Evolutionary conservation across 768 basidiomycete species (phyloP), one percentile per base, ranked within the genome.

Genomic region (Phanerochaete sordida): DNA sequence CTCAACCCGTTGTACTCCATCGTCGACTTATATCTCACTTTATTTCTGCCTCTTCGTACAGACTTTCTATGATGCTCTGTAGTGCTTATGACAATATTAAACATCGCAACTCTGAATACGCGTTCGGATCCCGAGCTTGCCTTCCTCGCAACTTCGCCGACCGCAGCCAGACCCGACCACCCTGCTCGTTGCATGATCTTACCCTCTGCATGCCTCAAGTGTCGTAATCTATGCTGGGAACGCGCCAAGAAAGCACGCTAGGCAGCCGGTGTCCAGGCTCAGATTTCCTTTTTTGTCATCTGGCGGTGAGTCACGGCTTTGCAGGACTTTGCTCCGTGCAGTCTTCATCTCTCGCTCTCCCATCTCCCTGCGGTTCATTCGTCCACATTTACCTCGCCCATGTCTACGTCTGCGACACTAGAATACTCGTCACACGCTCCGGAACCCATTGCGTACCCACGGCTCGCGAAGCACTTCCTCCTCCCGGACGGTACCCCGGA

Each of bases 381-480:
- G 13, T 53, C 37, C 24, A 19, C 31, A 26, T n/a, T 26, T 53
- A 47, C 24, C 24, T 23, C 45, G 39, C 33, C 30, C 31, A 71
- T 67, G 70, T 26, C 69, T 49, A 54, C 61, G 28, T 67, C 77
- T 48, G 79, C 84, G 54, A 86, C 82, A 45, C 73, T 88, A 64
- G 89, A 91, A 72, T 85, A 85, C 66, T 77, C 88, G 6, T 89
- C 88, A 7, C 74, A 76, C 67, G 87, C 84, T n/a, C 87, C 88
- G 46, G 80, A 82, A 49, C 86, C 87, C 19, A 73, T 88, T 9
- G 54, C 72, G 23, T 93, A 88, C 68, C 85, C 90, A 16, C 82
- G 89, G 30, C 81, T 94, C 11, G 72, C 84, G 0, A 75, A 80
- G 26, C 89, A 94, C 66, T 74, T 81, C 65, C 75, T 92, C 12